Base-by-base conservation (phyloP, 192 early-diverging fungal species). In the Spinellus fusiger region DNA sequence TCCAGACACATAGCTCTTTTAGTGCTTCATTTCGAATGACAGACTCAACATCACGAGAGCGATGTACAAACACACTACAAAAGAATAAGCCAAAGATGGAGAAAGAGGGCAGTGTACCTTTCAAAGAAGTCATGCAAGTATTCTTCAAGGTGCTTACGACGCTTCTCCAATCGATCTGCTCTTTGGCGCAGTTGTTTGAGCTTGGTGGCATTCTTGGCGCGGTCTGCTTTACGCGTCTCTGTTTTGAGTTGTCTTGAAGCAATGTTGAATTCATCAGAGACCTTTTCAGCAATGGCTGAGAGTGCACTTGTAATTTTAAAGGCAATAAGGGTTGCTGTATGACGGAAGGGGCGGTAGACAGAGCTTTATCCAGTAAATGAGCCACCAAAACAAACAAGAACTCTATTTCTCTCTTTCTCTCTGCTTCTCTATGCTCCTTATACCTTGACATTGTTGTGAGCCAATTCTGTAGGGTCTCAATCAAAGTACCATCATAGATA, bases 1-100 rank as follows among this genome's bases (percentile, higher is more conserved):
- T 89, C 90, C 92, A 96, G 5, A 69, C 56, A 35, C 93, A 88
- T 13, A 99, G 76, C 38, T 90, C 89, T 35, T 75, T 73, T 1
- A 96, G 72, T 59, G 93, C 95, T 50, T 96, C 94, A 4, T 70
- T 70, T 16, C 96, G 86, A 54, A 99, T 93, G 3, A 81, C 59
- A 1, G 93, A 66, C 58, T 94, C 91, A 4, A 84, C 88, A 73
- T 99, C 96, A 26, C 93, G 86, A 61, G 88, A 89, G 27, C 96
- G 80, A 67, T 94, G 90, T 23, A 90, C 80, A 78, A 96, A 99
- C 13, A 99, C 80, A 33, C 87, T 89, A 72, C 9, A 35, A 32
- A 54, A 56, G 55, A 48, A 56, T 49, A 25, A 50, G 25, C 5
- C 4, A 50, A 49, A 23, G 22, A 49, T 61, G 10, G 3, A 32